Conservation (phyloP, 208 protist species). For the Crithidia fasciculata region DNA sequence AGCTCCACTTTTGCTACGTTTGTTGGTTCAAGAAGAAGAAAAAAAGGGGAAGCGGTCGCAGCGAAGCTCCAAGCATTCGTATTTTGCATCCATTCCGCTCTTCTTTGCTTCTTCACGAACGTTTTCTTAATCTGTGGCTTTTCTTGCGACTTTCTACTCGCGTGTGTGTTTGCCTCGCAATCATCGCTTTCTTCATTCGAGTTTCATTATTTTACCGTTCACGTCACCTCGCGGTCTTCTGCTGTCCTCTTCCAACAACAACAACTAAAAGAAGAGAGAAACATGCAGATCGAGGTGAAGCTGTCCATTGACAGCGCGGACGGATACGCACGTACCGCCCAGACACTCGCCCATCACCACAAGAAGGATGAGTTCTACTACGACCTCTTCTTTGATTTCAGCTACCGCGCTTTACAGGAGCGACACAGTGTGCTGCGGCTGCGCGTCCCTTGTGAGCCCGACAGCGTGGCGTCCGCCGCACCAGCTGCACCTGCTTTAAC, state of each 20-base stretch:
- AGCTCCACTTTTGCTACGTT: no score
- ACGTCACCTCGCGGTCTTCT: neutral
- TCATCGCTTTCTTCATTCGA: no score
- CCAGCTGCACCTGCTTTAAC: neutral
- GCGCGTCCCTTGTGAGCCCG: conserved; percentile 49
- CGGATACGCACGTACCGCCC: conserved; percentile 42
- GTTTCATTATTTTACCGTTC: no score
- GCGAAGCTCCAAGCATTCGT: no score
- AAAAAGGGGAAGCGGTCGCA: no score
- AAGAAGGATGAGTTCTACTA: conserved; percentile 56
- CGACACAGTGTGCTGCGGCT: conserved; percentile 58
- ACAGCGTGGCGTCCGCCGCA: conserved; percentile 1
- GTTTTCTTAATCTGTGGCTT: no score
- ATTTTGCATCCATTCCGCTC: no score
- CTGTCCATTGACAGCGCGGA: conserved; percentile 47
- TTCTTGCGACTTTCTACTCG: no score
- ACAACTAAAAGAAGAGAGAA: conserved; percentile 2
- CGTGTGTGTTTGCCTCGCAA: no score
- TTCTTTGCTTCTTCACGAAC: no score
- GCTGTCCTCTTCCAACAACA: neutral
- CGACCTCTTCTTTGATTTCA: conserved; percentile 84
- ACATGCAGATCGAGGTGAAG: conserved; percentile 79
- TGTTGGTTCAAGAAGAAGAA: no score
- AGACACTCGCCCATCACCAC: conserved; percentile 32
- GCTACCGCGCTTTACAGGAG: conserved; percentile 36